phyloP scores from a whole-genome alignment of 768 basidiomycete genomes.

The Serendipita indica region DNA sequence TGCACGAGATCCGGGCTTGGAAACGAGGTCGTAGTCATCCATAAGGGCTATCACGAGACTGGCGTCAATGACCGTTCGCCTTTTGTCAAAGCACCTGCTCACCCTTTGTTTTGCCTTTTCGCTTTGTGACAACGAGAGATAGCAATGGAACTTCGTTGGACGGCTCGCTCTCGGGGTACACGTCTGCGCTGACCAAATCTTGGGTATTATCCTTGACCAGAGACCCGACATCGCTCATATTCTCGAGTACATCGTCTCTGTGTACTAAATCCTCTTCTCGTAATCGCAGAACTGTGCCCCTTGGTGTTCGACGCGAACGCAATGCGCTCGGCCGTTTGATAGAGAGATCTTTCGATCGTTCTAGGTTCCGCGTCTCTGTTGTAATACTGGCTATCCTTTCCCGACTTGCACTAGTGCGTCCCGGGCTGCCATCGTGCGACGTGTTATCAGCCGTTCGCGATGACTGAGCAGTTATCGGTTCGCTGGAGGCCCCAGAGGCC shows the following conservation, averaged over 20 bases:
- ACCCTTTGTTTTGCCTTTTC: conserved; percentile 4
- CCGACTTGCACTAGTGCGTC: not conserved
- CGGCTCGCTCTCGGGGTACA: not conserved
- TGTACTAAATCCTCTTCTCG: not conserved
- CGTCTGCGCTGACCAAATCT: not conserved
- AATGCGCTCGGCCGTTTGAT: conserved; percentile 3
- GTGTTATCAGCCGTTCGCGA: too few relatives aligned
- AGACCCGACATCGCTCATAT: not conserved
- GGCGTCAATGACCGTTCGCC: too few relatives aligned
- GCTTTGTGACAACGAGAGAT: not conserved
- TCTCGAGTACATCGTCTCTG: not conserved
- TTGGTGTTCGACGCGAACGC: not conserved
- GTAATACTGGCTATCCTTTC: not conserved
- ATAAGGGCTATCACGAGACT: not conserved
- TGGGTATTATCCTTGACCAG: not conserved
- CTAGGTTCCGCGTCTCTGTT: too few relatives aligned
- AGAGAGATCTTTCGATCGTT: not conserved
- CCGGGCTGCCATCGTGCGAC: too few relatives aligned
- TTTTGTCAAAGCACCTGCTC: not conserved
- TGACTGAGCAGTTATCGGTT: too few relatives aligned
- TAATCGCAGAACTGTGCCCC: not conserved
- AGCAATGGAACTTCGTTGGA: not conserved
- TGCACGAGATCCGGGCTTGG: not conserved
- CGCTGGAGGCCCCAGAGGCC: too few relatives aligned
- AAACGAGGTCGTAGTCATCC: conserved; percentile 9